Conservation (phyloP, 108 stramenopile species). For the Fistulifera pelliculosa region DNA sequence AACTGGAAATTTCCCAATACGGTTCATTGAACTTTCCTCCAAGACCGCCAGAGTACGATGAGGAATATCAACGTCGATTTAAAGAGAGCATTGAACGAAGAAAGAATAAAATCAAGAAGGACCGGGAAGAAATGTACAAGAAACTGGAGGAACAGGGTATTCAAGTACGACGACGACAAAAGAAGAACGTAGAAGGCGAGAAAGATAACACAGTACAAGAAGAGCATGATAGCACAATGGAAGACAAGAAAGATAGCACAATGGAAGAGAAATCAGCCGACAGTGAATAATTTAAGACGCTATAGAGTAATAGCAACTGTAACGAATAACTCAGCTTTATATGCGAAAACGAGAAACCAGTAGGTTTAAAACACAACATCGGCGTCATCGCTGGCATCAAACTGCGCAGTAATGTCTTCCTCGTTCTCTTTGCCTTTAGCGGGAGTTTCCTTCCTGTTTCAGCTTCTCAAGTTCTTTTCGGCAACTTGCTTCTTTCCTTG, state of each 20-base stretch:
- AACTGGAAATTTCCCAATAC: conserved; percentile 63
- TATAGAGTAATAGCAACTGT: no score
- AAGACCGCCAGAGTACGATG: conserved; percentile 50
- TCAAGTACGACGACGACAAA: not conserved
- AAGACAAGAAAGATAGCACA: no score
- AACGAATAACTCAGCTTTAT: no score
- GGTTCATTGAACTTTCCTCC: conserved; percentile 48
- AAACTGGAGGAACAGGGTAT: not conserved
- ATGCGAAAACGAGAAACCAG: no score
- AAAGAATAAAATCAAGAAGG: conserved; percentile 18
- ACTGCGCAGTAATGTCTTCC: conserved; percentile 68
- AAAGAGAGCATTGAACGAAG: conserved; percentile 10
- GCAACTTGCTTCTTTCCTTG: conserved; percentile 74
- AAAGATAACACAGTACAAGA: no score
- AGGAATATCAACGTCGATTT: conserved; percentile 36
- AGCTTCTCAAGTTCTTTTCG: conserved; percentile 19
- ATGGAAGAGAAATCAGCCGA: no score
- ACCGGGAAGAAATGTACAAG: conserved; percentile 1
- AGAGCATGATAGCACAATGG: no score
- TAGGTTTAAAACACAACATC: conserved; percentile 82
- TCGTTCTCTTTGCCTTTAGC: conserved; percentile 34
- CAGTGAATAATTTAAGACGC: no score
- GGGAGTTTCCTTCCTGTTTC: conserved; percentile 20
- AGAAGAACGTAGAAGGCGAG: no score
- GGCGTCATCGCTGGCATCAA: conserved; percentile 70